A percentile compares a stretch with the other conserved stretches of the same genome.
Conservation (phyloP, 208 protist genomes). For the Trypanosoma congolense region DNA sequence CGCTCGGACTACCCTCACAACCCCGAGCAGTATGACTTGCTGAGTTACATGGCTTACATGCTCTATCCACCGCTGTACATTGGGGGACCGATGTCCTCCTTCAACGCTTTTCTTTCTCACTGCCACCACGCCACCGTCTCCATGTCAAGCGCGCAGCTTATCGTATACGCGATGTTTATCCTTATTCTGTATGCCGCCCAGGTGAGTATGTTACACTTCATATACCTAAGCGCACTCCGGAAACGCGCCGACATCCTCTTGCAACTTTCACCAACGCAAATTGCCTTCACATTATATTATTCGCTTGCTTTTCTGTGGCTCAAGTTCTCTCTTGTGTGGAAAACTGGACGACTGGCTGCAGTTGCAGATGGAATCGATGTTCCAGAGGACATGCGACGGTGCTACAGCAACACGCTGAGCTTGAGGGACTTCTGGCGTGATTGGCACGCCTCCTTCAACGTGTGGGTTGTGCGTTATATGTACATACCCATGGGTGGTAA, state of each 20-base stretch:
- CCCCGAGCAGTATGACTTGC: conserved; percentile 57
- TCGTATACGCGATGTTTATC: conserved; percentile 29
- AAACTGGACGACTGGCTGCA: conserved; percentile 58
- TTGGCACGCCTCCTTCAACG: conserved; percentile 91
- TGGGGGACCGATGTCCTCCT: conserved; percentile 85
- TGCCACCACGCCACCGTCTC: conserved; percentile 32
- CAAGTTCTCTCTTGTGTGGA: conserved; percentile 77
- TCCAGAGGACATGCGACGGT: conserved; percentile 81
- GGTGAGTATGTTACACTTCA: conserved; percentile 31
- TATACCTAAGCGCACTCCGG: conserved; percentile 51
- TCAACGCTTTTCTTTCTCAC: conserved; percentile 85
- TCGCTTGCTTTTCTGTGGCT: conserved; percentile 57
- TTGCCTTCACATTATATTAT: conserved; percentile 32
- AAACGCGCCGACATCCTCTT: conserved; percentile 17
- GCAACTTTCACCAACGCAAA: conserved; percentile 10
- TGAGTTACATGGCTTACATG: conserved; percentile 81
- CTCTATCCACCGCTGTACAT: conserved; percentile 89
- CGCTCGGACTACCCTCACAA: conserved; percentile 48
- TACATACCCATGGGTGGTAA: conserved; percentile 79
- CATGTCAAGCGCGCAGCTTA: conserved; percentile 18
- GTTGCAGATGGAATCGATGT: conserved; percentile 69
- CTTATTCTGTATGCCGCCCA: conserved; percentile 21
- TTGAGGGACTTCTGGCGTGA: conserved; percentile 90
- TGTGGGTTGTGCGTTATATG: conserved; percentile 90
- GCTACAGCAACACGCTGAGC: conserved; percentile 60